Base-by-base conservation (phyloP, 352 stramenopile species). In the Globisporangium paddicum region DNA sequence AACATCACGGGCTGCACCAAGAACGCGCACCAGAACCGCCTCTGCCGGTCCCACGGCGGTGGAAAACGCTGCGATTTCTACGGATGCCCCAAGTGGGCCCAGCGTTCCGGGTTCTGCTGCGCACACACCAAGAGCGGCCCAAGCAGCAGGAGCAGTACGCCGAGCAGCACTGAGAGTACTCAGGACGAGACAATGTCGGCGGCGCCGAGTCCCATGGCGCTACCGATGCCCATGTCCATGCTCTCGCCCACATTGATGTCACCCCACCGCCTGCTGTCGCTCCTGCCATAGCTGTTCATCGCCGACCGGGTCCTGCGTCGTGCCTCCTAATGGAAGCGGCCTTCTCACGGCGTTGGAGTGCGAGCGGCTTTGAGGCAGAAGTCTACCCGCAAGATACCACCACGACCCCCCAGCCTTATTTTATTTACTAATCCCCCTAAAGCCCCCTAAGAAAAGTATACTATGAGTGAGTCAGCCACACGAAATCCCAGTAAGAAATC, bases 31-130 rank as follows among this genome's bases (percentile, higher is more conserved):
- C 86, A 93, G 53, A 91, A 92, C 58, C 79, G 82, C 16, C 69
- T 91, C 53, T 96, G 87, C 38, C 80, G 83, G 10, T 90, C 77
- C 7, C 87, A 96, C 25, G 87, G 87, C 30, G 87, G 87, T 25
- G 86, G 86, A 28, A 92, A 92, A 59, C 75, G 86, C 0, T 96
- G 87, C 55, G 74, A 89, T 60, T 88, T 79, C 51, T 76, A 79
- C 30, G 81, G 79, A 3, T 96, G 87, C 40, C 73, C 80, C 0
- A 94, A 94, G 69, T 91, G 86, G 77, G 86, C 84, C 3, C 87
- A 95, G 53, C 84, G 86, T 32, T 92, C 82, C 4, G 85, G 86
- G 32, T 96, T 79, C 57, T 96, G 87, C 68, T 92, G 80, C 35
- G 79, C 82, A 10, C 86, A 94, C 68, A 93, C 82, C 46, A 93